Base-by-base conservation (phyloP, 208 protist species). In the Wallacemonas sp. region DNA sequence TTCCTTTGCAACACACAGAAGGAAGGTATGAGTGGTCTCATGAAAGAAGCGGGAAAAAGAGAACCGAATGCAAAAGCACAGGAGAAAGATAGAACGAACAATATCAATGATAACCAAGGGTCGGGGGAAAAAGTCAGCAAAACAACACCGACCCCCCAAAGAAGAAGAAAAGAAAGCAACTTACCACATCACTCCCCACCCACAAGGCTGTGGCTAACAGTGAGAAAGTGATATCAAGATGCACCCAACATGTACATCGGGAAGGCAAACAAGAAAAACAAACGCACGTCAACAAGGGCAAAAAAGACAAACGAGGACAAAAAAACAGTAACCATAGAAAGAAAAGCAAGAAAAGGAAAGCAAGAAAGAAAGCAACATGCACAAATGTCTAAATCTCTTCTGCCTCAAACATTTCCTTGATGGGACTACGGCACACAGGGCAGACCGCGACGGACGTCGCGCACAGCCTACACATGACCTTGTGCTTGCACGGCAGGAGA, bases 371-470 rank as follows among this genome's bases (percentile, higher is more conserved):
- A n/a, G n/a, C n/a, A n/a, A n/a, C n/a, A n/a, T n/a, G n/a, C n/a
- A n/a, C n/a, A n/a, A n/a, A n/a, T 52, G 61, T 57, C 43, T 76
- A 85, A 26, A 89, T 75, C 52, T 94, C 87, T 48, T 88, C 74
- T 2, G 83, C 80, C 71, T 96, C 87, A 56, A 96, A 96, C 70
- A 96, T 83, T 47, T 96, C 90, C 30, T 64, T 65, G 34, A 92
- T 81, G 32, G 70, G 58, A n/a, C 70, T 78, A 30, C 90, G 82
- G 62, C 90, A 96, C 34, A 91, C 79, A 0, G 87, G 86, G 64
- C 90, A 96, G 5, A 49, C 76, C 21, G 47, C 57, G 17, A 76
- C 68, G 29, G 74, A 74, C 34, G 84, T 70, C 6, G 87, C 87
- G 34, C 87, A 94, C 19, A 86, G 69, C 17, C 86, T 76, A 70